These are phyloP conservation scores for Calonectria honghensis DNA, from an alignment of 2,329 filamentous ascomycete genomes.

Conservation along the genomic window DNA sequence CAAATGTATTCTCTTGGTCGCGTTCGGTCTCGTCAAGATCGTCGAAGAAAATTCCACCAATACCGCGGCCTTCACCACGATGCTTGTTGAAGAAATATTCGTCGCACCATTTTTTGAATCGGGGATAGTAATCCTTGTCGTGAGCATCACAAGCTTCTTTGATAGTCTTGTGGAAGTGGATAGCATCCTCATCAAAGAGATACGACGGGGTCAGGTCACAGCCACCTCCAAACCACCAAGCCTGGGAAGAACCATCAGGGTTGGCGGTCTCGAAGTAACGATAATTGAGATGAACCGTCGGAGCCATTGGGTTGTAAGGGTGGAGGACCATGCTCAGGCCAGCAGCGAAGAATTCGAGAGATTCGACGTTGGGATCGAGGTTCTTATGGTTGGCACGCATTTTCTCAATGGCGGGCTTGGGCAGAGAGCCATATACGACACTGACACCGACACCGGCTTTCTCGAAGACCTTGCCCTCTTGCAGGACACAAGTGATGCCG, in stretches of 20 bases:
- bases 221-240: conserved; percentile 99
- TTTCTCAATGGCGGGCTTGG: conserved; percentile 89
- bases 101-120: conserved; percentile 99
- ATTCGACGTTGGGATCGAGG: conserved; percentile 85
- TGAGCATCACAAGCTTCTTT: conserved; percentile 96
- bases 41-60: conserved; percentile 99
- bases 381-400: conserved; percentile 98
- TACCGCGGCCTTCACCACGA: conserved; percentile 87
- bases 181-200: conserved; percentile 96
- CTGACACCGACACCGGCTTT: conserved; percentile 98
- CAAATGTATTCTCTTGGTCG: conserved; percentile 91
- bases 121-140: conserved; percentile 91
- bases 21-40: conserved; percentile 92
- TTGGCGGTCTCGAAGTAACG: conserved; percentile 98
- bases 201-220: conserved; percentile 95
- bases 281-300: conserved; percentile 98
- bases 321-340: conserved; percentile 95
- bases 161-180: conserved; percentile 96
- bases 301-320: conserved; percentile 95
- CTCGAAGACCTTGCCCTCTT: conserved; percentile 97
- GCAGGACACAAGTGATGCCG: conserved; percentile 94
- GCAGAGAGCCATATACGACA: conserved; percentile 93
- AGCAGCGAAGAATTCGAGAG: conserved; percentile 94
- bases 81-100: conserved; percentile 98
- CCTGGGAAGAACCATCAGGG: conserved; percentile 85